Percentiles rank a stretch among this genome's conserved stretches.
Conservation (phyloP, 202 grass and related monocot species). For the Zizania palustris region DNA sequence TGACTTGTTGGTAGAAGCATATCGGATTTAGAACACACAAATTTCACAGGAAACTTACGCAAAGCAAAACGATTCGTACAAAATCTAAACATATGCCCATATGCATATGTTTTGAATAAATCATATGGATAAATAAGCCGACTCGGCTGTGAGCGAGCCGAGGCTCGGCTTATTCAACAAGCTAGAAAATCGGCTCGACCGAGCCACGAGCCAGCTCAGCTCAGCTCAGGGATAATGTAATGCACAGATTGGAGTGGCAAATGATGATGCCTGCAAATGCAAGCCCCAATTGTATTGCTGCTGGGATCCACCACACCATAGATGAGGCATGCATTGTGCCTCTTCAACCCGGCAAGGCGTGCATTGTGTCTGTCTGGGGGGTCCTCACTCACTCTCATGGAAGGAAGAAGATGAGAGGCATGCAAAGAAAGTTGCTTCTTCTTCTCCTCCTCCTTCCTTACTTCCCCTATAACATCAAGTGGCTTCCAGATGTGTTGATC, state of each 20-base stretch:
- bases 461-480: not conserved
- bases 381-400: not conserved
- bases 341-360: slow-evolving; percentile 44
- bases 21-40: not conserved
- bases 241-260: slow-evolving; percentile 22
- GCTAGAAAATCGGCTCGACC: no score
- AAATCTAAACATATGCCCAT: no score
- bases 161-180: no score
- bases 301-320: not conserved
- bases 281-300: slow-evolving; percentile 21
- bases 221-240: not conserved
- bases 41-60: not conserved
- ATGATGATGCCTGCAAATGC: slow-evolving; percentile 27
- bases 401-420: not conserved
- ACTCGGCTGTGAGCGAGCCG: no score
- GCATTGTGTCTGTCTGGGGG: slow-evolving; percentile 28
- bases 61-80: not conserved
- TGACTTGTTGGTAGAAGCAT: not conserved
- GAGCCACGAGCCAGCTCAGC: no score
- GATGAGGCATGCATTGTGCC: slow-evolving; percentile 28
- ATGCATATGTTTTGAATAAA: not conserved
- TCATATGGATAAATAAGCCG: not conserved
- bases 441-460: not conserved
- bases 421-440: slow-evolving; percentile 30
- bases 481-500: slow-evolving; percentile 28